Conservation (phyloP, 345 rosid species). For the Syzygium jambos region DNA sequence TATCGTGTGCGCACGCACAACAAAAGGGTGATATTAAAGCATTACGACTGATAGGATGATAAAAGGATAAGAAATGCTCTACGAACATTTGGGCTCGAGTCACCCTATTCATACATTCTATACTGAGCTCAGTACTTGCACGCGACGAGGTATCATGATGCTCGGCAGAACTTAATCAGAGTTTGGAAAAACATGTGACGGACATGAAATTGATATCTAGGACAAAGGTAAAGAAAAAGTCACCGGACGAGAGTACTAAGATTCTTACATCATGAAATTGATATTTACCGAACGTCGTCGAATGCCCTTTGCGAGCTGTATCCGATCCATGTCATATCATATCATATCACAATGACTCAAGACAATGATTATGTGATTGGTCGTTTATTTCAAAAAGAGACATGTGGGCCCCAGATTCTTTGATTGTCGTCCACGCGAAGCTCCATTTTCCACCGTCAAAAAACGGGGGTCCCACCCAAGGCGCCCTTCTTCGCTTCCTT, state of each 20-base stretch:
- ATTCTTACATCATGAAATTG: not conserved
- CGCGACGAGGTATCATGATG: not conserved
- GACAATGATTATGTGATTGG: not conserved
- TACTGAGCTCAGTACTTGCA: not conserved
- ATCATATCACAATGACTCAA: not conserved
- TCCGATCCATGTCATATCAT: not conserved
- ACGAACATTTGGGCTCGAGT: no score
- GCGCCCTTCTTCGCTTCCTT: no score
- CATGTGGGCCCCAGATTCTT: not conserved
- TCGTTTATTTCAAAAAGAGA: not conserved
- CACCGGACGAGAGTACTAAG: not conserved
- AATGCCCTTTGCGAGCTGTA: not conserved
- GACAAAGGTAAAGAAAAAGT: not conserved
- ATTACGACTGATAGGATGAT: no score
- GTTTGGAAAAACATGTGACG: not conserved
- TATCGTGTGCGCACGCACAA: not conserved
- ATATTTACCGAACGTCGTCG: not conserved
- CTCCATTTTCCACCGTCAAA: not conserved
- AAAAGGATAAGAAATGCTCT: no score
- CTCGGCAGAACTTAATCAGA: not conserved
- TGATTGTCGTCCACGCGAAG: slow-evolving; percentile 5
- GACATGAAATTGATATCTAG: no score
- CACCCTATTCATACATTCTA: no score
- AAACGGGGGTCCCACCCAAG: not conserved
- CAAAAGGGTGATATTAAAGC: not conserved